Percentiles rank a stretch among this genome's conserved stretches.
Conservation (phyloP, 2,329 filamentous ascomycete species). For the Alternaria atra region DNA sequence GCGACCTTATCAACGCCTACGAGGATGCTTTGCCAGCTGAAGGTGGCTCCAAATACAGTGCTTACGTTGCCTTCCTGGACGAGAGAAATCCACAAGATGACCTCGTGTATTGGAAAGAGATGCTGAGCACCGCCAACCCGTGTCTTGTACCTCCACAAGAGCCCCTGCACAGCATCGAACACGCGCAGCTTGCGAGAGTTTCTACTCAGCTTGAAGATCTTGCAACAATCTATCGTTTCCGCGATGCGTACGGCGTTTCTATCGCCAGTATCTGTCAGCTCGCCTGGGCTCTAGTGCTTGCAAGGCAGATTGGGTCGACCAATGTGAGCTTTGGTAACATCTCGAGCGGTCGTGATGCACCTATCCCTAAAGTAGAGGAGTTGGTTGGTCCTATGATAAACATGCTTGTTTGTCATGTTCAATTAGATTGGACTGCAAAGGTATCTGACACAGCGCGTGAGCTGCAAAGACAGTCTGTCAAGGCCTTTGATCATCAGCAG, state of each 20-base stretch:
- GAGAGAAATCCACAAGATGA: slow-evolving; percentile 37
- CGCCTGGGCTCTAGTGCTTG: slow-evolving; percentile 34
- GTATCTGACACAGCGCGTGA: slow-evolving; percentile 17
- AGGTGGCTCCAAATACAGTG: slow-evolving; percentile 12
- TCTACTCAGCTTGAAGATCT: neutral
- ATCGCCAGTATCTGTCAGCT: slow-evolving; percentile 27
- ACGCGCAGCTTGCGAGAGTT: neutral
- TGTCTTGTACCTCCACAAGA: slow-evolving; percentile 45
- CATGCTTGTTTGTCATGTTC: slow-evolving; percentile 2
- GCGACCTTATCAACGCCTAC: slow-evolving; percentile 56
- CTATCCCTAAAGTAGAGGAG: slow-evolving; percentile 22
- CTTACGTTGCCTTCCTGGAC: slow-evolving; percentile 35
- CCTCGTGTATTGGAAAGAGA: slow-evolving; percentile 52
- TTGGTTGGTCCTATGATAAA: slow-evolving; percentile 28
- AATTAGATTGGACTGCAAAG: neutral
- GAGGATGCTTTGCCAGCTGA: slow-evolving; percentile 27
- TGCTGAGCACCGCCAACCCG: slow-evolving; percentile 51
- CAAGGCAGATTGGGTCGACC: slow-evolving; percentile 16
- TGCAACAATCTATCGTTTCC: neutral
- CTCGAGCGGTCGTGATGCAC: slow-evolving; percentile 30
- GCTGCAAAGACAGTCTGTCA: too few species aligned
- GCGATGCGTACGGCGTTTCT: neutral
- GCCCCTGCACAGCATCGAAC: neutral
- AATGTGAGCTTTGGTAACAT: slow-evolving; percentile 37
- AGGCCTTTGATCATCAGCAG: neutral